Evolutionary conservation across 192 early-diverging fungal genomes (phyloP).

Genomic region (Geranomyces michiganensis): DNA sequence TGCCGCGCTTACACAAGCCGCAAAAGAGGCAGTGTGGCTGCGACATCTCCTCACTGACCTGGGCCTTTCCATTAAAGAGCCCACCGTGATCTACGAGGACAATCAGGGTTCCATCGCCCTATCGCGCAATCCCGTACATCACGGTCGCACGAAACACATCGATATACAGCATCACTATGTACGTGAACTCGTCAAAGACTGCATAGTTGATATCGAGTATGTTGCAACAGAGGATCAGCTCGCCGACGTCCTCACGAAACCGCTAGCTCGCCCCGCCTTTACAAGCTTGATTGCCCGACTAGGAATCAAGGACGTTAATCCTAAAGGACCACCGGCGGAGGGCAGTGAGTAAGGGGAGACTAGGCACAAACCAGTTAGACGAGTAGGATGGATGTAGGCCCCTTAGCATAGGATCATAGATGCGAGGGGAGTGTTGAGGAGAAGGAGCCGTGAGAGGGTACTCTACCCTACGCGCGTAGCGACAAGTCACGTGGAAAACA

Average conservation of each 20-base stretch:
- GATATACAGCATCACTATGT: conserved; percentile 38
- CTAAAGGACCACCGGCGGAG: too few species aligned
- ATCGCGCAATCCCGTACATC: conserved; percentile 29
- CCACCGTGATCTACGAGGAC: conserved; percentile 3
- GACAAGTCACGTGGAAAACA: too few species aligned
- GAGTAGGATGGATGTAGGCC: too few species aligned
- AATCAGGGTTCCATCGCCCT: conserved; percentile 22
- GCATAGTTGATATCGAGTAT: conserved; percentile 23
- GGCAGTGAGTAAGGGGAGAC: too few species aligned
- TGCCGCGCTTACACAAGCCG: conserved; percentile 2
- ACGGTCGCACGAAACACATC: conserved; percentile 43
- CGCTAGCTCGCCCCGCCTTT: conserved; percentile 10
- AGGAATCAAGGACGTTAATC: not conserved
- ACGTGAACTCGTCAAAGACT: conserved; percentile 24
- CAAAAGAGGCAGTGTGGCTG: conserved; percentile 29
- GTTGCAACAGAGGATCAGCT: conserved; percentile 22
- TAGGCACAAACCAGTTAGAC: too few species aligned
- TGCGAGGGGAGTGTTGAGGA: too few species aligned
- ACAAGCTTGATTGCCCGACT: not conserved
- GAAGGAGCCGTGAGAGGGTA: too few species aligned
- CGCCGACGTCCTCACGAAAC: conserved; percentile 43
- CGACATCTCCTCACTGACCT: not conserved
- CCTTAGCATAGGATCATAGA: too few species aligned
- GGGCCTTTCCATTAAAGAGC: not conserved
- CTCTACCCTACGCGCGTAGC: too few species aligned